Evolutionary conservation across 2,329 filamentous ascomycete species (phyloP).

Genomic region (Volutella citrinella): DNA sequence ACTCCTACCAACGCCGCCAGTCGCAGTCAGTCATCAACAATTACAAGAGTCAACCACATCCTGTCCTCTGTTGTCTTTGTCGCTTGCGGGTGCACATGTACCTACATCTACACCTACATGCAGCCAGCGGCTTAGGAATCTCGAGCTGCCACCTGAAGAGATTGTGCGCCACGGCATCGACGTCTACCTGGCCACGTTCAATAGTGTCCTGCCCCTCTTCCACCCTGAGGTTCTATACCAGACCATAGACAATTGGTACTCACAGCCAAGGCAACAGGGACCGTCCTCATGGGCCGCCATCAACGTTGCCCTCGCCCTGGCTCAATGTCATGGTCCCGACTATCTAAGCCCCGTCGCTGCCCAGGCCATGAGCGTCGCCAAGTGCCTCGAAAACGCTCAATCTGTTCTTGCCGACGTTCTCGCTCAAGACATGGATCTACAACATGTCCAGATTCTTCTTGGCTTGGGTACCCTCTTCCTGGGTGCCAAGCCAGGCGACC

Average conservation of each 20-base stretch:
- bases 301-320: slow-evolving; percentile 12
- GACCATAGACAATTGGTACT: slow-evolving; percentile 6
- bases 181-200: slow-evolving; percentile 4
- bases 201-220: slow-evolving; percentile 11
- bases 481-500: slow-evolving; percentile 1
- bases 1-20: background rate
- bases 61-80: slow-evolving; percentile 1
- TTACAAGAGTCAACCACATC: background rate
- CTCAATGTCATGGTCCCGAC: slow-evolving; percentile 1
- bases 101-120: background rate
- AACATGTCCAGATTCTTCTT: slow-evolving; percentile 10
- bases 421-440: background rate
- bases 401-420: slow-evolving; percentile 7
- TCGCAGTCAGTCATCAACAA: background rate
- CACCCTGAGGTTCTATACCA: background rate
- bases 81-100: background rate
- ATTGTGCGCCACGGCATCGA: background rate
- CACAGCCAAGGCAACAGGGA: background rate
- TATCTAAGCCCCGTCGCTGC: background rate
- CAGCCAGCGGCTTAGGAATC: background rate
- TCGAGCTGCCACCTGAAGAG: background rate
- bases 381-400: slow-evolving; percentile 13
- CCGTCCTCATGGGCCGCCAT: slow-evolving; percentile 10
- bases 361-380: rapidly evolving
- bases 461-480: slow-evolving; percentile 11